Evolutionary conservation across 2,329 filamentous ascomycete genomes (phyloP).

Genomic region (Colletotrichum destructivum): DNA sequence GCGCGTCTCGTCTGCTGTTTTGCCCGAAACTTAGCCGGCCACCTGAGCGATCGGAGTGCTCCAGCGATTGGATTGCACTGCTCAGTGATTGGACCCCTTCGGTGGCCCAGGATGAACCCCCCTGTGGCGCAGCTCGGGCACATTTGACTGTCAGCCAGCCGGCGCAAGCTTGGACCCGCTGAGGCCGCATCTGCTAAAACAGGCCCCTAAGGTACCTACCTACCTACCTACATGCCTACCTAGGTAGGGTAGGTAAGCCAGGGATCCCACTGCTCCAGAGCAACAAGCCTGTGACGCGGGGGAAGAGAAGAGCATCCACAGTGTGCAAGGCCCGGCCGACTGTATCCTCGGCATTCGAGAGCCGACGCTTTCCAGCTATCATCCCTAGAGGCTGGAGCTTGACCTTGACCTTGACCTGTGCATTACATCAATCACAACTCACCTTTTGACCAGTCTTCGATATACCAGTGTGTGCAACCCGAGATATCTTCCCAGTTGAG

Average conservation of each 20-base stretch:
- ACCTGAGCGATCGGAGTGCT: not conserved
- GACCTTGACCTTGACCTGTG: conserved; percentile 31
- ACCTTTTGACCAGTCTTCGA: not conserved
- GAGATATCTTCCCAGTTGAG: conserved; percentile 23
- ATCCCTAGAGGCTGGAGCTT: conserved; percentile 29
- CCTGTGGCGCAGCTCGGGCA: conserved; percentile 29
- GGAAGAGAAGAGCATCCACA: conserved; percentile 15
- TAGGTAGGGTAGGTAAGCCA: not conserved
- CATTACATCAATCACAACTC: conserved; percentile 22
- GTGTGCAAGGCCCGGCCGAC: conserved; percentile 30
- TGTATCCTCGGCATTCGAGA: conserved; percentile 48
- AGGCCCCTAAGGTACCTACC: not conserved
- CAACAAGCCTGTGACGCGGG: conserved; percentile 36
- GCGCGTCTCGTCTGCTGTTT: conserved; percentile 18
- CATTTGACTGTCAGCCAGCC: not conserved
- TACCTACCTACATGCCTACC: too few relatives aligned
- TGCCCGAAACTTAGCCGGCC: conserved; percentile 38
- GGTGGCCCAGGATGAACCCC: not conserved
- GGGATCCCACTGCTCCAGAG: conserved; percentile 1
- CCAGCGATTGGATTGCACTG: conserved; percentile 16
- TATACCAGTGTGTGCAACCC: not conserved
- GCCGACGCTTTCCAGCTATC: conserved; percentile 50
- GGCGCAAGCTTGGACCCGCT: conserved; percentile 13
- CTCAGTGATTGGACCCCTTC: conserved; percentile 26
- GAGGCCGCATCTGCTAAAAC: conserved; percentile 18